These are phyloP conservation scores for Tetrapisispora taiwanensis DNA, from an alignment of 805 yeast genomes.

Conservation along the genomic window DNA sequence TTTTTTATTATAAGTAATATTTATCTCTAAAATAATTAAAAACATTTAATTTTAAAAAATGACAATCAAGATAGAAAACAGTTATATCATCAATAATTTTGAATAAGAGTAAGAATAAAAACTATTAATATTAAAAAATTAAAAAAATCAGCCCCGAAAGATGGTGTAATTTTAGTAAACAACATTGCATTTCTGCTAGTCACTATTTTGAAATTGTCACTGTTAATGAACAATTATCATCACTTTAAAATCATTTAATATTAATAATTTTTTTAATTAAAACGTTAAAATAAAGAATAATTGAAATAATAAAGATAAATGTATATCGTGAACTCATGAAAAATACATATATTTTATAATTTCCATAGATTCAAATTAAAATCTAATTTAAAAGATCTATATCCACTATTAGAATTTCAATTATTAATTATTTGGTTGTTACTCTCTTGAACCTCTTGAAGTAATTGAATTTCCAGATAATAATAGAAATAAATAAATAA, in stretches of 20 bases:
- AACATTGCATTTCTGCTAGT: slow-evolving; percentile 30
- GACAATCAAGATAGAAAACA: too few relatives aligned
- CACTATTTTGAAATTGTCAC: slow-evolving; percentile 25
- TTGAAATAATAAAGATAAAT: neutral
- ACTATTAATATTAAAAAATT: neutral
- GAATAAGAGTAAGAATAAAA: neutral
- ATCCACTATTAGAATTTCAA: too few relatives aligned
- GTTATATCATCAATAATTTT: neutral
- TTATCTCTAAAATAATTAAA: too few relatives aligned
- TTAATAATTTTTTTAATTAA: too few relatives aligned
- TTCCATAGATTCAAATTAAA: neutral
- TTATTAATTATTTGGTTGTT: too few relatives aligned
- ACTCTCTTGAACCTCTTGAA: too few relatives aligned
- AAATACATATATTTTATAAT: neutral
- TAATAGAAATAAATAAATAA: too few relatives aligned
- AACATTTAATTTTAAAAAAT: too few relatives aligned
- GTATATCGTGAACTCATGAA: neutral
- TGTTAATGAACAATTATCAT: slow-evolving; percentile 27
- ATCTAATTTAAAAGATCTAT: too few relatives aligned
- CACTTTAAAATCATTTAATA: slow-evolving; percentile 13
- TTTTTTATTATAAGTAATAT: too few relatives aligned
- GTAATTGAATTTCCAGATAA: too few relatives aligned
- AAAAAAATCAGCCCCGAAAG: slow-evolving; percentile 32
- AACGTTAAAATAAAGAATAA: neutral
- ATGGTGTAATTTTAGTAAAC: slow-evolving; percentile 31